Base-by-base conservation (phyloP, 2,329 filamentous ascomycete genomes). In the Zymoseptoria crescenta region DNA sequence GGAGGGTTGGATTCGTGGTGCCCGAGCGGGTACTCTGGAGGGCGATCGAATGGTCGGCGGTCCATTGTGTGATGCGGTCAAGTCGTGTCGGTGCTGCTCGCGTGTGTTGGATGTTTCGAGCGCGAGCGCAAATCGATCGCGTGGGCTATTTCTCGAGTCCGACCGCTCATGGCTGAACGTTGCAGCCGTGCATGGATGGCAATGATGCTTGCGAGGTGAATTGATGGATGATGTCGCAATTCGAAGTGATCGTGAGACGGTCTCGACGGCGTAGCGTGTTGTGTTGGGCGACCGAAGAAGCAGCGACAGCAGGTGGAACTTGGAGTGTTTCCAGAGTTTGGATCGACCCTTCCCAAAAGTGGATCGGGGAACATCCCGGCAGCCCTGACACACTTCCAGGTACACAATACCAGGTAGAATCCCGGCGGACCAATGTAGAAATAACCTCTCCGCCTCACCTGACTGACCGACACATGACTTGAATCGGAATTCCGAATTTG, bases 21-120 rank as follows among this genome's bases (percentile, higher is more conserved):
- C 52, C 57, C 73, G 56, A 82, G 66, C 55, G 68, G 67, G 56
- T 73, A 72, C 41, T 76, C 75, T 60, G 71, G 69, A 51, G 74
- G 72, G 49, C 74, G 72, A 54, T 70, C 67, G 49, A 60, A 62
- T 3, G 63, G 61, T 35, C 70, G 69, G 62, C 74, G 74, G 62
- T 74, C 60, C 64, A 65, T 65, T 49, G 29, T 53, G 16, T 45
- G 19, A 27, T 49, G 27, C 58, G 45, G n/a, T 52, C 30, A 9
- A 30, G 28, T 45, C 30, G 49, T 54, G 50, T 59, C 41, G 19
- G 9, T 55, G 27, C 28, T 21, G 55, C 27, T 59, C 7, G 52
- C 52, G 49, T 10, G 5, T 24, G 49, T 21, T 9, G 20, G 49
- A 10, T 24, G 51, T 28, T 28, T 29, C 24, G 24, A 29, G 51